A percentile compares a stretch with the other conserved stretches of the same genome.
phyloP scores from a whole-genome alignment of 495 filamentous ascomycete species.

The Penicillium waksmanii region DNA sequence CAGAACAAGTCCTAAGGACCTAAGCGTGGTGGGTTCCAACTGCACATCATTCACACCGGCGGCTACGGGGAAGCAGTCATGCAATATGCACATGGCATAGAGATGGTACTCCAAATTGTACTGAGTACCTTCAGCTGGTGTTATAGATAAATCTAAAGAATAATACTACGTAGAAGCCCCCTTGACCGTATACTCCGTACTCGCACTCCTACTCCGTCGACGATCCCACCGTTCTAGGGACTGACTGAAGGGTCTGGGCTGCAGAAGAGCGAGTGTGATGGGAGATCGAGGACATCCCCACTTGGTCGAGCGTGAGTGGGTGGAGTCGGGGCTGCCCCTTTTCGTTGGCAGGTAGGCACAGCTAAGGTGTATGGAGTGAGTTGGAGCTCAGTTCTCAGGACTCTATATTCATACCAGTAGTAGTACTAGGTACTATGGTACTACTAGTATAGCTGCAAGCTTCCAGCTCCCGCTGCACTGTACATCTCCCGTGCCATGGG shows the following conservation, averaged over 20 bases:
- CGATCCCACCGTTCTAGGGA: conserved; percentile 11
- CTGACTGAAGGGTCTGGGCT: conserved; percentile 17
- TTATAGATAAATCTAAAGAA: too few relatives aligned
- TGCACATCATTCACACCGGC: conserved; percentile 5
- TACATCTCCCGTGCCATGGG: background rate
- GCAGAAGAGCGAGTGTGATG: conserved; percentile 9
- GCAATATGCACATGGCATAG: too few relatives aligned
- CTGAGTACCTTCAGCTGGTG: too few relatives aligned
- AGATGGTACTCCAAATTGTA: too few relatives aligned
- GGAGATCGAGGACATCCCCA: conserved; percentile 7
- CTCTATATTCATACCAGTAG: too few relatives aligned
- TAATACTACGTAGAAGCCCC: too few relatives aligned
- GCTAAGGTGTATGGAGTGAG: too few relatives aligned
- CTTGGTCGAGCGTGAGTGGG: conserved; percentile 3
- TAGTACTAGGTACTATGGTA: too few relatives aligned
- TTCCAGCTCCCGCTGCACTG: background rate
- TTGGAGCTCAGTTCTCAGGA: too few relatives aligned
- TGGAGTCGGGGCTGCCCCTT: background rate
- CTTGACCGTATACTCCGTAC: background rate
- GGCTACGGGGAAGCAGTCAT: background rate
- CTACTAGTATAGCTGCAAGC: background rate
- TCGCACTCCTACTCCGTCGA: background rate
- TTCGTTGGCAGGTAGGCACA: background rate
- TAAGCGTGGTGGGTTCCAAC: background rate
- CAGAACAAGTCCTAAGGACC: background rate